Percentiles rank a stretch among this genome's conserved stretches.
These are phyloP conservation scores for Globisporangium perplexum DNA, from an alignment of 352 stramenopile species.

Conservation along the genomic window DNA sequence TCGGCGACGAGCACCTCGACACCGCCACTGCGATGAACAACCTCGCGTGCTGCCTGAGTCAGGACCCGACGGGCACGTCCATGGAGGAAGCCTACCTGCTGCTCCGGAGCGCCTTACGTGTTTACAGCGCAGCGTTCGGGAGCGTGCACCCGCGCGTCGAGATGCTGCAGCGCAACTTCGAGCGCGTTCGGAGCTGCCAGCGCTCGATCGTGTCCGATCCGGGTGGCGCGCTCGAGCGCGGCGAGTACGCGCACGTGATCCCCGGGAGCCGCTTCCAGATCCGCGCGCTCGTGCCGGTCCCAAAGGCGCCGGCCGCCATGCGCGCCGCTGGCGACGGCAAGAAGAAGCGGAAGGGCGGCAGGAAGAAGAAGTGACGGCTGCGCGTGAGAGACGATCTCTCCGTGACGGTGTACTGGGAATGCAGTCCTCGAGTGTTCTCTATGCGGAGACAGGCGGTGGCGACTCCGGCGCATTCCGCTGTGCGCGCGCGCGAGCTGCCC, in stretches of 20 bases:
- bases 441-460: neutral
- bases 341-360: slow-evolving; percentile 24
- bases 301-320: slow-evolving; percentile 13
- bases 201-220: slow-evolving; percentile 40
- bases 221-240: slow-evolving; percentile 28
- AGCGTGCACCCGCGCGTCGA: slow-evolving; percentile 34
- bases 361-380: slow-evolving; percentile 28
- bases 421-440: too few relatives aligned
- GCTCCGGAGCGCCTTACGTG: slow-evolving; percentile 39
- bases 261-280: slow-evolving; percentile 61
- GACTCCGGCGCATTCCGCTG: slow-evolving; percentile 10
- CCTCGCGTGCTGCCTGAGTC: slow-evolving; percentile 58
- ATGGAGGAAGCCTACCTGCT: slow-evolving; percentile 54
- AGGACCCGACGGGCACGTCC: slow-evolving; percentile 19
- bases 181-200: slow-evolving; percentile 33
- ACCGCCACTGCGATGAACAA: slow-evolving; percentile 75
- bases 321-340: slow-evolving; percentile 19
- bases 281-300: slow-evolving; percentile 39
- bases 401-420: too few relatives aligned
- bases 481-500: slow-evolving; percentile 1
- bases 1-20: slow-evolving; percentile 38
- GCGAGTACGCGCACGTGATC: slow-evolving; percentile 60
- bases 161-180: slow-evolving; percentile 40
- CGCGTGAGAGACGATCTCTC: neutral
- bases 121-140: slow-evolving; percentile 45